These are phyloP conservation scores for Phialocephala sp. DNA, from an alignment of 2,329 filamentous ascomycete genomes.

Conservation along the genomic window DNA sequence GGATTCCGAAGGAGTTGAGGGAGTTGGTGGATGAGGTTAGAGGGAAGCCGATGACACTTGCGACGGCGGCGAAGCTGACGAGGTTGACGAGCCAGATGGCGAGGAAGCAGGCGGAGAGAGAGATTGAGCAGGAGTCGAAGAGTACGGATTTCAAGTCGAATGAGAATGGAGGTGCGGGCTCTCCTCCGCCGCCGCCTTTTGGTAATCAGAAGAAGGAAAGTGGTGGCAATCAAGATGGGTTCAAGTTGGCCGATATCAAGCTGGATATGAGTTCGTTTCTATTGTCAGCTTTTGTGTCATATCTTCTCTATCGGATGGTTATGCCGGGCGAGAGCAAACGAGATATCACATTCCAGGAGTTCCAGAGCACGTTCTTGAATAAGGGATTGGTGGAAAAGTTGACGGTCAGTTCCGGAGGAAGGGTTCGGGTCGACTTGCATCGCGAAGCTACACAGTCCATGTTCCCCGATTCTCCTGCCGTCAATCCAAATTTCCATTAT, in stretches of 20 bases:
- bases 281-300: slow-evolving; percentile 64
- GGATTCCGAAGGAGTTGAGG: slow-evolving; percentile 66
- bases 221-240: slow-evolving; percentile 39
- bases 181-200: slow-evolving; percentile 28
- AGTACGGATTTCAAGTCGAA: slow-evolving; percentile 38
- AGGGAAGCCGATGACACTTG: slow-evolving; percentile 38
- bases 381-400: slow-evolving; percentile 96
- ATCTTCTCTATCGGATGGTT: slow-evolving; percentile 67
- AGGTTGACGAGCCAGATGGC: slow-evolving; percentile 45
- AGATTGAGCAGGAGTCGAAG: slow-evolving; percentile 38
- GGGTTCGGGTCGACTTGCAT: slow-evolving; percentile 81
- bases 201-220: slow-evolving; percentile 43
- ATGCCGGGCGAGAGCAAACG: slow-evolving; percentile 68
- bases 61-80: slow-evolving; percentile 40
- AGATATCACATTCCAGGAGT: slow-evolving; percentile 98
- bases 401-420: slow-evolving; percentile 76
- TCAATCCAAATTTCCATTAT: slow-evolving; percentile 76
- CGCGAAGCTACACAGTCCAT: slow-evolving; percentile 72
- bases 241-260: slow-evolving; percentile 37
- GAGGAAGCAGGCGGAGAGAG: slow-evolving; percentile 38
- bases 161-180: slow-evolving; percentile 25
- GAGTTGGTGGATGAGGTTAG: slow-evolving; percentile 44
- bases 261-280: slow-evolving; percentile 40
- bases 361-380: slow-evolving; percentile 90
- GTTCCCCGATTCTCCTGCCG: slow-evolving; percentile 77